Percentiles rank a stretch among this genome's conserved stretches.
phyloP scores from a whole-genome alignment of 352 stramenopile genomes.

The Globisporangium emineosum region DNA sequence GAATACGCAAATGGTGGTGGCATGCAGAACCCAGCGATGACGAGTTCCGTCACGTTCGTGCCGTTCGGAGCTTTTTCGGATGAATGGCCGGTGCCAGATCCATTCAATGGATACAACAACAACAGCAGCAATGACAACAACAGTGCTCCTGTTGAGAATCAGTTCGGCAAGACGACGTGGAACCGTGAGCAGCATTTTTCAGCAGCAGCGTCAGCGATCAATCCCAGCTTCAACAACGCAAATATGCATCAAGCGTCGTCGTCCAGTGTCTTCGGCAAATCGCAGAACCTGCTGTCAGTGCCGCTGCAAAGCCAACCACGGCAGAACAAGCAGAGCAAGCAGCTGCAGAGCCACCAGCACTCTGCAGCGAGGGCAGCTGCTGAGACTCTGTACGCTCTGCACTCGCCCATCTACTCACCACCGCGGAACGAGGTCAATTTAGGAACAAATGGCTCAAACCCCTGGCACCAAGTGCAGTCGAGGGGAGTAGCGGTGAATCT shows the following conservation, averaged over 20 bases:
- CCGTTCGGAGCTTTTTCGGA: constrained; percentile 1
- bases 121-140: not conserved
- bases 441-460: not conserved
- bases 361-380: not conserved
- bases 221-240: constrained; percentile 12
- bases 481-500: not conserved
- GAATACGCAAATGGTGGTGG: not conserved
- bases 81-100: not conserved
- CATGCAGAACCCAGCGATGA: not conserved
- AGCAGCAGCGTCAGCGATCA: constrained; percentile 13
- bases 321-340: too few relatives aligned
- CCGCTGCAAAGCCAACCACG: not conserved
- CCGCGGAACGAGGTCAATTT: not conserved
- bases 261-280: not conserved
- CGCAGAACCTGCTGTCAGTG: not conserved
- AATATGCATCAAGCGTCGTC: not conserved
- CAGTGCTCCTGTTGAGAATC: not conserved
- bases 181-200: constrained; percentile 16
- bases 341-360: not conserved
- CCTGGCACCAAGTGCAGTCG: not conserved
- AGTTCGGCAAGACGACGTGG: constrained; percentile 17
- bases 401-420: constrained; percentile 7
- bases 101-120: not conserved
- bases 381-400: constrained; percentile 6
- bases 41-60: not conserved